Base-by-base conservation (phyloP, 306 rosid genomes). In the Elaeagnus macrophylla region DNA sequence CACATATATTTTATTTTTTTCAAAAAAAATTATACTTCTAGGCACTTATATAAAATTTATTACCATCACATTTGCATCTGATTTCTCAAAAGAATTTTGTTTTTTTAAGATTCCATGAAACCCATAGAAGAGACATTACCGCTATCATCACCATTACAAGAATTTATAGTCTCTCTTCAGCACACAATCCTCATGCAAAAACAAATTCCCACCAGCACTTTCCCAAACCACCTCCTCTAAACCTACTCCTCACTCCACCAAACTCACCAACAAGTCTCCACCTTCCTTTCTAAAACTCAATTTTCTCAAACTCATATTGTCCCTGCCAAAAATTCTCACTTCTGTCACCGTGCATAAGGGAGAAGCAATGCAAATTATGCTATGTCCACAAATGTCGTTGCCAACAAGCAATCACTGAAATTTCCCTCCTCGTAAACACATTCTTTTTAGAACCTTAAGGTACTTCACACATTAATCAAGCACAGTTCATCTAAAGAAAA, bases 181-280 rank as follows among this genome's bases (percentile, higher is more conserved):
- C 88, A 90, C 72, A 88, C 95, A 4, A 63, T 83, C 10, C 64
- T 52, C 57, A 75, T 80, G 84, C 85, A 89, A 10, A 83, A 83
- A 67, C 95, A 86, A 60, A 88, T 88, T 18, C 61, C 78, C 19
- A 16, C 83, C 57, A 64, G 80, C 7, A 12, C 75, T 35, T 78
- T 76, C 57, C 87, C 77, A 6, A 37, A 68, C 51, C 76, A 71
- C 61, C 72, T 75, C 49, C 72, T 69, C 53, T 90, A 83, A 76
- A 81, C 83, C 73, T 72, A 76, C 72, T 65, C 80, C 42, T 85
- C 88, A 49, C 74, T 89, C 58, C 83, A 72, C 66, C 81, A 76
- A 37, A 75, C 88, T 57, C 89, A 79, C 59, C 75, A 69, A 59
- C 76, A 79, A 47, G 86, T 86, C 69, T 83, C 95, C 66, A 8